These are phyloP conservation scores for Oryza punctata DNA, from an alignment of 176 grass and related monocot species.

Conservation along the genomic window DNA sequence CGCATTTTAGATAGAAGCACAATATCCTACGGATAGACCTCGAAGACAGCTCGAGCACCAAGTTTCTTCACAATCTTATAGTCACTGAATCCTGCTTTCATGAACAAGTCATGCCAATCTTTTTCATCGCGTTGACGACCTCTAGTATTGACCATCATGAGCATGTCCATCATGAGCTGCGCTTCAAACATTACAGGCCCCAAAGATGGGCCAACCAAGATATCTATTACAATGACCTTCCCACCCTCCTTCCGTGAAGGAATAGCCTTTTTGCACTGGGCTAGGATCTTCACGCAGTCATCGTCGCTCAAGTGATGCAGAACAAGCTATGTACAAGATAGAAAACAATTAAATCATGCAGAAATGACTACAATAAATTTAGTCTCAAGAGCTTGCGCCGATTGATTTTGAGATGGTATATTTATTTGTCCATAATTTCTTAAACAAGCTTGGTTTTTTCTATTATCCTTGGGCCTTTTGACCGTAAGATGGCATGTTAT, in stretches of 20 bases:
- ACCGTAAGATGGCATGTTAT: too few species aligned
- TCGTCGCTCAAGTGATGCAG: slow-evolving; percentile 54
- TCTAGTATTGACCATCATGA: slow-evolving; percentile 38
- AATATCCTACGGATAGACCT: not conserved
- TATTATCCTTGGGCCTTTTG: too few species aligned
- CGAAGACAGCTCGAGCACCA: slow-evolving; percentile 30
- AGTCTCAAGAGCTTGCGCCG: too few species aligned
- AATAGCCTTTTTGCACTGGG: slow-evolving; percentile 45
- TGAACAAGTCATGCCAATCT: slow-evolving; percentile 39
- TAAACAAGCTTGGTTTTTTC: too few species aligned
- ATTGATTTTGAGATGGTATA: too few species aligned
- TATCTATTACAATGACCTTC: slow-evolving; percentile 41
- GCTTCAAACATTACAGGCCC: slow-evolving; percentile 28
- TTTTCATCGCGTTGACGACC: slow-evolving; percentile 40
- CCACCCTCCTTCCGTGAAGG: slow-evolving; percentile 27
- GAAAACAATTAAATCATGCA: too few species aligned
- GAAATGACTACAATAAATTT: too few species aligned
- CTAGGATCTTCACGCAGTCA: slow-evolving; percentile 49
- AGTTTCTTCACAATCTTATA: slow-evolving; percentile 30
- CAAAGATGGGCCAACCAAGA: slow-evolving; percentile 14
- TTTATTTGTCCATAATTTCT: too few species aligned
- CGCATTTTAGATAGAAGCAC: too few species aligned
- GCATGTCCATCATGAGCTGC: slow-evolving; percentile 38
- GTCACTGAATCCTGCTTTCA: slow-evolving; percentile 37
- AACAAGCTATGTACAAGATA: not conserved